Evolutionary conservation across 2,329 filamentous ascomycete species (phyloP), one percentile per base, ranked within the genome.

Genomic region (Hymenoscyphus fraxineus): DNA sequence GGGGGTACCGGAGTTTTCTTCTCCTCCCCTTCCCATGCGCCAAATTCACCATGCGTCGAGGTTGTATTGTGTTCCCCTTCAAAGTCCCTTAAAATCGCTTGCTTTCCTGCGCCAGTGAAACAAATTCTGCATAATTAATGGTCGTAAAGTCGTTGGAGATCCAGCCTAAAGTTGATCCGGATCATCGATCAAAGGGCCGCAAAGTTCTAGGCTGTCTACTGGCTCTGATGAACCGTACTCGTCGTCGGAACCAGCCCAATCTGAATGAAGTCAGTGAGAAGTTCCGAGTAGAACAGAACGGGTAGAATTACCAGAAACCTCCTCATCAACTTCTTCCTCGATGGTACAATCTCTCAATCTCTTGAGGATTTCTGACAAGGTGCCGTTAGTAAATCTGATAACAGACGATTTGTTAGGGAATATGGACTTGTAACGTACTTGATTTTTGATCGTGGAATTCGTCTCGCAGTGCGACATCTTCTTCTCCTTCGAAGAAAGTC

Each of bases 221-320:
- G 80, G 80, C 39, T 85, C 84, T 6, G 84, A 86, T 58, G 84
- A 85, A 57, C 74, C 81, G 69, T 75, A 74, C 31, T 73, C 73
- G 3, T 65, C 73, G 51, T 76, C 73, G 16, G 74, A 75, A 19
- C 67, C 71, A n/a, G 72, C 73, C 74, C 74, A 76, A 55, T 75
- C 73, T 75, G 57, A 59, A 54, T 35, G 7, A 31, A 39, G 27
- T 35, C 44, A 31, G 19, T 13, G 2, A 41, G 10, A 16, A 32
- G 38, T 22, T 40, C 41, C 19, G 15, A 40, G 12, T 10, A 44
- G 22, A 19, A 2, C n/a, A 13, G 56, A 4, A 40, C 13, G 16
- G 51, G 31, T 10, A 58, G n/a, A 67, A 69, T 60, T 74, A 78
- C 77, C 76, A 64, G 77, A 78, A 54, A 69, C 73, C 60, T 74